phyloP scores from a whole-genome alignment of 1,284 basidiomycete genomes.

The Prillingera fragicola region DNA sequence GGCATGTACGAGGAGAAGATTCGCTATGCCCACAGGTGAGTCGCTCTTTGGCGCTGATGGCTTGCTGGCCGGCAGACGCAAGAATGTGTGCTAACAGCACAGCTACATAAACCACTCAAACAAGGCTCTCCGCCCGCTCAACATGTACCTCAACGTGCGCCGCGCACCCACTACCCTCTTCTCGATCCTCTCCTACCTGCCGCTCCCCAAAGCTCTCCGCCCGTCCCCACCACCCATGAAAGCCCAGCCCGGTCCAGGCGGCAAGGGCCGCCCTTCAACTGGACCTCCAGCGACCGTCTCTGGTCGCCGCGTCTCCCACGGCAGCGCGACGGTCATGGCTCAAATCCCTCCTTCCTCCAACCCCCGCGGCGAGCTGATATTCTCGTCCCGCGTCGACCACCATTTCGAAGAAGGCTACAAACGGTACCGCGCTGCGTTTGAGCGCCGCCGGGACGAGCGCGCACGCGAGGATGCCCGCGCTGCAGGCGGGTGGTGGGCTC shows the following conservation, averaged over 20 bases:
- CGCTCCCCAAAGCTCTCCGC: conserved; percentile 61
- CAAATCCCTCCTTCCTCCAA: conserved; percentile 83
- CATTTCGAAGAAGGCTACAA: conserved; percentile 87
- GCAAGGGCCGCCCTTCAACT: conserved; percentile 22
- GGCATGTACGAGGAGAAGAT: conserved; percentile 97
- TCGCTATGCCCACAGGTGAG: conserved; percentile 87
- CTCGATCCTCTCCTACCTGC: conserved; percentile 58
- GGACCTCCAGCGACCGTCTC: conserved; percentile 24
- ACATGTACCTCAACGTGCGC: conserved; percentile 94
- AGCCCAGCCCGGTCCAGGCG: conserved; percentile 17
- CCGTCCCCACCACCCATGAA: conserved; percentile 48
- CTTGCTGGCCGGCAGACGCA: neutral
- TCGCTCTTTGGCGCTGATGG: conserved; percentile 2
- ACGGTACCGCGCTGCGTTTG: conserved; percentile 84
- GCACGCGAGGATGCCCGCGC: conserved; percentile 30
- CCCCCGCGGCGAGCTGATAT: conserved; percentile 92
- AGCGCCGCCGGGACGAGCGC: conserved; percentile 67
- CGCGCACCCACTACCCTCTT: conserved; percentile 56
- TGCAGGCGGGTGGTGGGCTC: conserved; percentile 16
- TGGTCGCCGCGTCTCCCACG: conserved; percentile 15
- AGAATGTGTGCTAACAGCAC: neutral
- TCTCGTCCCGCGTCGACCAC: conserved; percentile 78
- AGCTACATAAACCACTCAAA: conserved; percentile 98
- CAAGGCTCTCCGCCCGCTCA: conserved; percentile 79
- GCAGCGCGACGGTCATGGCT: conserved; percentile 54